phyloP scores from a whole-genome alignment of 2,329 filamentous ascomycete species.

The Alternaria conjuncta region DNA sequence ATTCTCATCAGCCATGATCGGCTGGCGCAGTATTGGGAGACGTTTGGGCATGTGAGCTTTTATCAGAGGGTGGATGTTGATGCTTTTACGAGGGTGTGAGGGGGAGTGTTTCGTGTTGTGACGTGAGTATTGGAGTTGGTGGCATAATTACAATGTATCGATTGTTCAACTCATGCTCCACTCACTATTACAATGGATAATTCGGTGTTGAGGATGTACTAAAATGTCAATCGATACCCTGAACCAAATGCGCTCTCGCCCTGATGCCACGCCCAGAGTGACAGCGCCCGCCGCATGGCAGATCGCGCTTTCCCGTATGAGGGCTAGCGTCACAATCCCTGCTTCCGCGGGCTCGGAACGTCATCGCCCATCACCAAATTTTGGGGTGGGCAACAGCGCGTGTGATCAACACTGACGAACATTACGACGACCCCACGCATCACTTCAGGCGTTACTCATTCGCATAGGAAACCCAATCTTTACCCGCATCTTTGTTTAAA shows the following conservation, averaged over 20 bases:
- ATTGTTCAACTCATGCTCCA: too few species aligned
- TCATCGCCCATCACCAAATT: slow-evolving; percentile 21
- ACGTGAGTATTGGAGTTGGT: too few species aligned
- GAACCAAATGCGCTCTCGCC: too few species aligned
- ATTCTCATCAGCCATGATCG: slow-evolving; percentile 79
- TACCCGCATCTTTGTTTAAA: background rate
- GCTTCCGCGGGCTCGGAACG: slow-evolving; percentile 9
- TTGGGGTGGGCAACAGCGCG: slow-evolving; percentile 1
- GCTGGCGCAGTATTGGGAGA: slow-evolving; percentile 82
- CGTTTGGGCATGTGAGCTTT: slow-evolving; percentile 57
- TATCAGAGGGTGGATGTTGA: slow-evolving; percentile 57
- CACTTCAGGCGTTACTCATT: too few species aligned
- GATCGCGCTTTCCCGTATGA: background rate
- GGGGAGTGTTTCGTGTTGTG: too few species aligned
- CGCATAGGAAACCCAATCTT: background rate
- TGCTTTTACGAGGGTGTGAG: slow-evolving; percentile 34
- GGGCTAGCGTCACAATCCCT: slow-evolving; percentile 1
- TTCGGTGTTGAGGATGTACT: too few species aligned
- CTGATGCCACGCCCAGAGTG: too few species aligned
- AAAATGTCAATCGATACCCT: too few species aligned
- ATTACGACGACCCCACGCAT: background rate
- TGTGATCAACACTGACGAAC: background rate
- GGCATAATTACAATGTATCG: too few species aligned
- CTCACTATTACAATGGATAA: too few species aligned
- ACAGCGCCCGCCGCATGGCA: background rate